Conservation (phyloP, 2,329 filamentous ascomycete genomes). For the Emmonsiellopsis sp. region DNA sequence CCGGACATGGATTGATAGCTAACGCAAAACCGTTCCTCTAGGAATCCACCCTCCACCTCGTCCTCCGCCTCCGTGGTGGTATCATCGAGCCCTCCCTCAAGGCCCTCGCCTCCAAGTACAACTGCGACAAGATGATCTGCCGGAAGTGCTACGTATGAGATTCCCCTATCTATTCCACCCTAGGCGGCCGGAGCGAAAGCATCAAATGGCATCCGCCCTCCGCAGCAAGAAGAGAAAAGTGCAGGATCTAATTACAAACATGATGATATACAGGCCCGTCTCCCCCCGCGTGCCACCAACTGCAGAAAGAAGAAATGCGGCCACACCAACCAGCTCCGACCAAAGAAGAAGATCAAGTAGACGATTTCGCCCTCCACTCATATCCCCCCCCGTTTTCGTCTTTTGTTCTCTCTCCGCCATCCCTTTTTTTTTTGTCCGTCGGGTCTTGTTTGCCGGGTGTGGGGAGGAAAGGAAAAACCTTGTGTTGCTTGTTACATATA, state of each 20-base stretch:
- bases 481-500: background rate
- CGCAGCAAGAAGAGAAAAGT: background rate
- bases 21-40: slow-evolving; percentile 26
- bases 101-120: slow-evolving; percentile 76
- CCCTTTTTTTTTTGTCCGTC: slow-evolving; percentile 3
- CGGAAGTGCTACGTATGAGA: slow-evolving; percentile 97
- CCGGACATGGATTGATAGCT: no score
- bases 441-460: background rate
- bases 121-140: slow-evolving; percentile 99
- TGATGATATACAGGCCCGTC: slow-evolving; percentile 50
- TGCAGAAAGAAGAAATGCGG: slow-evolving; percentile 99
- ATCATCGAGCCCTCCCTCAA: slow-evolving; percentile 49
- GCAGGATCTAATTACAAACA: background rate
- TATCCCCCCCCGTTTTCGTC: background rate
- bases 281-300: slow-evolving; percentile 98
- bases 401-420: background rate
- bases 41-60: slow-evolving; percentile 56
- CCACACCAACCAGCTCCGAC: slow-evolving; percentile 99
- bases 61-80: slow-evolving; percentile 50
- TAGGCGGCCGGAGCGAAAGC: background rate
- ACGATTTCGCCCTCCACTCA: slow-evolving; percentile 4
- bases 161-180: background rate
- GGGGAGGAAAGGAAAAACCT: background rate
- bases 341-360: slow-evolving; percentile 99
- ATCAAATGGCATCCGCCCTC: no score